Evolutionary conservation across 1,139 yeast genomes (phyloP), one percentile per base, ranked within the genome.

Genomic region (Kluyveromyces sp.): DNA sequence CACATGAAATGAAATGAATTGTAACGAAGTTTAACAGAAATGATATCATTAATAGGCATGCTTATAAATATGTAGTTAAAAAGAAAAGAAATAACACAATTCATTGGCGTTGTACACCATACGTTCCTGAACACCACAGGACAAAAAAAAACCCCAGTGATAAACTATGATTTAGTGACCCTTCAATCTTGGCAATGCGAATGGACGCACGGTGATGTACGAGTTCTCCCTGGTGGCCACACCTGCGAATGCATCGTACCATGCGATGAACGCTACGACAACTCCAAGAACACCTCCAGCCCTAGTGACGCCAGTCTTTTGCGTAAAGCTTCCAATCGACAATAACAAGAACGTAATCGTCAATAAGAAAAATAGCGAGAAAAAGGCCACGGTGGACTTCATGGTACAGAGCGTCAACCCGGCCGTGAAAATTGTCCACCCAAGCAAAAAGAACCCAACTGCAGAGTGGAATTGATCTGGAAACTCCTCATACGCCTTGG

Each of bases 211-310:
- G 31, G 77, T 70, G 41, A 82, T 48, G 62, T 81, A 82, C 36
- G 84, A 72, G 66, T 82, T 82, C 58, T 78, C 80, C 34, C 69
- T 68, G 43, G 75, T 80, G 41, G 85, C 83, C 46, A 82, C 63
- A 79, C 89, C 89, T 4, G 88, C 87, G 53, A 76, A 81, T 6
- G 88, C 89, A 59, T 81, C 81, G 59, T 82, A 82, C 87, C 87
- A 82, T 28, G 87, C 86, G 45, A 74, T 65, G 56, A 82, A 79
- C 2, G 87, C 78, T 37, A 85, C 81, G 39, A 82, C 66, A 6
- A 82, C 66, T 42, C 88, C 88, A 54, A 81, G 66, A 3, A 79
- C 80, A 57, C 89, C 89, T 45, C 77, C 88, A 34, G 86, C 87
- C 56, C 71, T 75, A 47, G 73, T 60, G 41, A 63, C 60, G 36